Evolutionary conservation across 345 rosid genomes (phyloP).

Genomic region (Toxicodendron radicans): DNA sequence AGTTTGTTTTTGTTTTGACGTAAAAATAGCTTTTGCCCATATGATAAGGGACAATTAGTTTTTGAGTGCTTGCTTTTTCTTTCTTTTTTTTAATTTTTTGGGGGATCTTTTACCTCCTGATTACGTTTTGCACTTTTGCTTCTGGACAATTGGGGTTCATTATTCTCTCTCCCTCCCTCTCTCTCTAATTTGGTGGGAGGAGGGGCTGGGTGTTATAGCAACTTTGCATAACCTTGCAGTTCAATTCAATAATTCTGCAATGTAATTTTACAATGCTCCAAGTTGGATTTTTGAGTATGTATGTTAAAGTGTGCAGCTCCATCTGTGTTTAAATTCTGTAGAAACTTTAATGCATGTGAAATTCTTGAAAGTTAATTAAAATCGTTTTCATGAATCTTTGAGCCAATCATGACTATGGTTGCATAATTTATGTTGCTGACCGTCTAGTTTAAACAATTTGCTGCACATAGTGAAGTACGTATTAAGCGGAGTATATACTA

Average conservation of each 20-base stretch:
- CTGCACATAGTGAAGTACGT: background rate
- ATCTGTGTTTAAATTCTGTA: background rate
- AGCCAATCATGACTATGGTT: conserved; percentile 1
- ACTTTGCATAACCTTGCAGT: background rate
- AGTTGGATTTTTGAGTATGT: background rate
- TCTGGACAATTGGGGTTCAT: background rate
- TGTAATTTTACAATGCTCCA: background rate
- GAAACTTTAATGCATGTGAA: background rate
- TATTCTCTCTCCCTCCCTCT: background rate
- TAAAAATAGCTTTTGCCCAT: background rate
- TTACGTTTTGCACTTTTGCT: background rate
- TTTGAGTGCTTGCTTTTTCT: background rate
- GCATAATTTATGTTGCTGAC: background rate
- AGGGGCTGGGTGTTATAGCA: background rate
- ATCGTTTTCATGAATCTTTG: background rate
- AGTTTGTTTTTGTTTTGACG: background rate
- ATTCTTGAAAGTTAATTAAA: no score
- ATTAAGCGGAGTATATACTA: conserved; percentile 4
- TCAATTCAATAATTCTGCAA: background rate
- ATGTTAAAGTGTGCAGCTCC: conserved; percentile 4
- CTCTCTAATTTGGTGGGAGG: background rate
- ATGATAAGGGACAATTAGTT: background rate
- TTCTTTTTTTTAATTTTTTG: background rate
- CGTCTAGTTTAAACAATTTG: conserved; percentile 2
- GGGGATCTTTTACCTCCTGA: background rate